Conservation (phyloP, 202 grass and related monocot species). For the Alloteropsis angusta region DNA sequence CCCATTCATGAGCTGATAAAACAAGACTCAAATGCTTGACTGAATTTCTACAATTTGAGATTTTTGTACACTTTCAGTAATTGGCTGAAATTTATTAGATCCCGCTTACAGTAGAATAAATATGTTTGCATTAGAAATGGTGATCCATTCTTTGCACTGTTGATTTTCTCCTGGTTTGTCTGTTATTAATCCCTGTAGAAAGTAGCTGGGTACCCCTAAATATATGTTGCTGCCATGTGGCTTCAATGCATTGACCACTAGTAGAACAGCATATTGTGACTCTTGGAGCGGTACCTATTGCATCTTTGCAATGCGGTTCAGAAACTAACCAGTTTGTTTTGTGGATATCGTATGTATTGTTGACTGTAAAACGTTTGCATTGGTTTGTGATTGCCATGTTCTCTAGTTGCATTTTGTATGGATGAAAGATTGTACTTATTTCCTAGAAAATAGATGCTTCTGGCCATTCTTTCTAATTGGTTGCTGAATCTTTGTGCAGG, state of each 20-base stretch:
- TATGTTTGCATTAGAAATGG: not conserved
- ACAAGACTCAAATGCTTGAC: not conserved
- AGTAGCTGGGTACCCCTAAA: not conserved
- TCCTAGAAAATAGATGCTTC: not conserved
- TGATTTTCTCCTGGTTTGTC: not conserved
- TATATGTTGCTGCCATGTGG: not conserved
- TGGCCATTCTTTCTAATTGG: not conserved
- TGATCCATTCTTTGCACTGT: not conserved
- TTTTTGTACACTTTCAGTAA: not conserved
- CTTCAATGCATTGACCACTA: constrained; percentile 1
- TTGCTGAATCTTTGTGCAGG: constrained; percentile 42
- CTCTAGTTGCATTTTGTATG: not conserved
- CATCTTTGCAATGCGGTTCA: not conserved
- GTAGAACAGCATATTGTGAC: not conserved
- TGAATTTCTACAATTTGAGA: not conserved
- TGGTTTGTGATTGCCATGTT: not conserved
- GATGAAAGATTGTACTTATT: not conserved
- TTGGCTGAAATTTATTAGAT: not conserved
- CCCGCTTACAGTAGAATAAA: not conserved
- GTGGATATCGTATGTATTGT: not conserved
- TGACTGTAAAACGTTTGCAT: not conserved
- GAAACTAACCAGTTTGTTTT: not conserved
- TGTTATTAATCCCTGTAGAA: not conserved
- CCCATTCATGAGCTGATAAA: not conserved
- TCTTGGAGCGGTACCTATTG: not conserved